phyloP scores from a whole-genome alignment of 305 asterid species.

The Withania somnifera region DNA sequence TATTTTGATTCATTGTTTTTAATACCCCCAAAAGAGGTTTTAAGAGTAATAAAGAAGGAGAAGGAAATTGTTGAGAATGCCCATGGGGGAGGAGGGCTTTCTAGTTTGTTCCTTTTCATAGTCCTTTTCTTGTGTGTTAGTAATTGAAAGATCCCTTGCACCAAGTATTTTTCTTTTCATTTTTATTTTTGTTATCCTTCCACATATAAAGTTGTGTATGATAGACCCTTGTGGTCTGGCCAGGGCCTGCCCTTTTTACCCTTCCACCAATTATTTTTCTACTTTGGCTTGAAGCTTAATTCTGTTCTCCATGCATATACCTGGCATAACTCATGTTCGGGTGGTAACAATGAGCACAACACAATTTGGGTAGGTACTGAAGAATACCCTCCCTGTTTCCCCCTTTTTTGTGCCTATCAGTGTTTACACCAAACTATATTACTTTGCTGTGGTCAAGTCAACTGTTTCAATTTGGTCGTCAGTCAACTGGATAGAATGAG shows the following conservation, averaged over 20 bases:
- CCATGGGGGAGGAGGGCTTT: background rate
- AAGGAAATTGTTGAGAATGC: background rate
- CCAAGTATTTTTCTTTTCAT: too few relatives aligned
- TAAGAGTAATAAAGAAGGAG: background rate
- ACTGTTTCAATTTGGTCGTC: background rate
- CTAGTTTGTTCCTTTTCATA: background rate
- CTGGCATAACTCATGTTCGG: background rate
- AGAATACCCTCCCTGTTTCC: background rate
- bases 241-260: too few relatives aligned
- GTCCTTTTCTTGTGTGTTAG: background rate
- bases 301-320: background rate
- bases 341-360: background rate
- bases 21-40: background rate
- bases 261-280: background rate
- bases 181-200: too few relatives aligned
- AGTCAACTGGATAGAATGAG: background rate
- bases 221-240: too few relatives aligned
- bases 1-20: background rate
- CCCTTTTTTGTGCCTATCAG: too few relatives aligned
- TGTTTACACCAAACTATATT: background rate
- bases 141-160: background rate
- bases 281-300: background rate
- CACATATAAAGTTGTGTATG: too few relatives aligned
- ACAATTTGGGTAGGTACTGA: background rate
- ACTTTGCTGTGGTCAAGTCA: background rate